Evolutionary conservation across 2,329 filamentous ascomycete species (phyloP).

Genomic region (Venturia asperata): DNA sequence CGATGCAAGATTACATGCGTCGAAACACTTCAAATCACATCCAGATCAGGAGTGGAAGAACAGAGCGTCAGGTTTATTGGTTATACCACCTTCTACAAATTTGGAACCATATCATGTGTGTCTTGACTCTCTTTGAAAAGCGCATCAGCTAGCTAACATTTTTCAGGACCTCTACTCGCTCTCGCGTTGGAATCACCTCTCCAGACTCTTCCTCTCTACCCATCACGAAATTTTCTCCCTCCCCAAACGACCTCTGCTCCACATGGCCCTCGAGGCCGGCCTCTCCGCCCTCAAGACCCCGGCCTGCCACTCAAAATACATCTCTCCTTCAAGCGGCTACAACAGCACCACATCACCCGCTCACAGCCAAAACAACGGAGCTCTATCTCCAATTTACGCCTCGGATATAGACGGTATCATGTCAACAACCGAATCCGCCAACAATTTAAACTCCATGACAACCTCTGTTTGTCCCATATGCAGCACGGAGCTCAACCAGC

Average conservation of each 20-base stretch:
- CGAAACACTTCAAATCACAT: constrained; percentile 69
- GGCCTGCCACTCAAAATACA: constrained; percentile 68
- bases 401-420: constrained; percentile 14
- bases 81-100: constrained; percentile 57
- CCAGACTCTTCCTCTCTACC: constrained; percentile 72
- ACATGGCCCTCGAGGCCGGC: constrained; percentile 83
- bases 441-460: constrained; percentile 1
- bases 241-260: constrained; percentile 73
- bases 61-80: constrained; percentile 71
- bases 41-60: constrained; percentile 61
- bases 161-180: constrained; percentile 49
- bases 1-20: constrained; percentile 76
- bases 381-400: background rate
- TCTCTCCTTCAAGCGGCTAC: constrained; percentile 43
- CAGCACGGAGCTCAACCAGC: constrained; percentile 86
- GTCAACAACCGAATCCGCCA: background rate
- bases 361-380: constrained; percentile 10
- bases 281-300: constrained; percentile 94
- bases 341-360: constrained; percentile 25
- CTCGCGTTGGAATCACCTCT: constrained; percentile 67
- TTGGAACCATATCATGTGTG: constrained; percentile 11
- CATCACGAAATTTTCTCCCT: constrained; percentile 82
- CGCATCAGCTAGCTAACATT: background rate
- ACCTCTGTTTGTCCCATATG: constrained; percentile 79
- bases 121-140: background rate